These are phyloP conservation scores for Solanum chiquidenum DNA, from an alignment of 257 asterid species.

Conservation along the genomic window DNA sequence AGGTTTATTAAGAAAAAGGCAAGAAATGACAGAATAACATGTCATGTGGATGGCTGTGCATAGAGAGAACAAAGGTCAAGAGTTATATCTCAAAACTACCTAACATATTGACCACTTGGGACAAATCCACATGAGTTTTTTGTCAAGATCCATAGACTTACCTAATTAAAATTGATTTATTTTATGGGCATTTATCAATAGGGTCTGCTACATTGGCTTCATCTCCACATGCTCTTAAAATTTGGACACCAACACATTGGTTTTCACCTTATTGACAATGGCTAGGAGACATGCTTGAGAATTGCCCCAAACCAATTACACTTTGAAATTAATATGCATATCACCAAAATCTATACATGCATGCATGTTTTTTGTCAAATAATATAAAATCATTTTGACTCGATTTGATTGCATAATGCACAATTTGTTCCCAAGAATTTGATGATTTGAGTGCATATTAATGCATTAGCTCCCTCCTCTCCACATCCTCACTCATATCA, in stretches of 20 bases:
- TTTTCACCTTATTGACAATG: conserved; percentile 23
- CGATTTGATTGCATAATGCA: background rate
- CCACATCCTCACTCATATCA: background rate
- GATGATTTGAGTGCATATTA: background rate
- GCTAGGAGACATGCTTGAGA: conserved; percentile 26
- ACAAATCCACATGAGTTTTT: conserved; percentile 22
- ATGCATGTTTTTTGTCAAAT: background rate
- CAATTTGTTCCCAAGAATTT: background rate
- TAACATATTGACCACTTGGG: conserved; percentile 21
- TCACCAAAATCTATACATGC: background rate
- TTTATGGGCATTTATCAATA: background rate
- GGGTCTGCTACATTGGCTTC: conserved; percentile 5
- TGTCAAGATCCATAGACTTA: conserved; percentile 4
- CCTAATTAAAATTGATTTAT: background rate
- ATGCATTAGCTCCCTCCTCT: background rate
- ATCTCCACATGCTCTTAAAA: conserved; percentile 15
- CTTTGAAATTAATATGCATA: background rate
- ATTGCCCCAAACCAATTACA: conserved; percentile 3
- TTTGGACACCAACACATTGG: conserved; percentile 18
- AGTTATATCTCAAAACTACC: conserved; percentile 9
- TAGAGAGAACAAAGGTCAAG: conserved; percentile 8
- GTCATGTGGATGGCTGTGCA: conserved; percentile 21
- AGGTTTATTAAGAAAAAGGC: background rate
- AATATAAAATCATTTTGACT: background rate
- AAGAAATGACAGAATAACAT: conserved; percentile 3